These are phyloP conservation scores for Meyerozyma smithsonii DNA, from an alignment of 1,139 yeast species.

Conservation along the genomic window DNA sequence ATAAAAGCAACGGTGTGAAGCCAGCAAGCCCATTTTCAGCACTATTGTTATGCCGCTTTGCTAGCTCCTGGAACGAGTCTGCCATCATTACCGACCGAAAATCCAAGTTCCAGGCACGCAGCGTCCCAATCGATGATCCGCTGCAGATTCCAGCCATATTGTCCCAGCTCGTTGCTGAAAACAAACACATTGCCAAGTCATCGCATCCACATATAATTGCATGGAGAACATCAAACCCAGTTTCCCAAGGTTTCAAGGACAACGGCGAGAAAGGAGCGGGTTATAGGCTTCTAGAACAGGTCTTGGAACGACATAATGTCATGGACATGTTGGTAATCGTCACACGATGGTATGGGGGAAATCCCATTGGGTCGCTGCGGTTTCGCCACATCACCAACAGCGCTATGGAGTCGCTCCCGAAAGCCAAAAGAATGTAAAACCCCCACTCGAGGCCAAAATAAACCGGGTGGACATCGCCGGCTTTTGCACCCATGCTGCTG, in stretches of 20 bases:
- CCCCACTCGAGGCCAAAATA: too few species aligned
- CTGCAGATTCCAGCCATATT: constrained; percentile 38
- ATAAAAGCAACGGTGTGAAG: too few species aligned
- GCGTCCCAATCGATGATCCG: constrained; percentile 30
- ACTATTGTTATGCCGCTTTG: background rate
- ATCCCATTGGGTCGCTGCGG: constrained; percentile 58
- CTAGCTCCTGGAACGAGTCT: constrained; percentile 26
- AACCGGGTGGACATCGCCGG: too few species aligned
- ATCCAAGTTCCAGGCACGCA: constrained; percentile 61
- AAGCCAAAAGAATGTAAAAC: constrained; percentile 6
- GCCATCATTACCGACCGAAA: constrained; percentile 37
- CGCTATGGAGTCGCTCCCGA: constrained; percentile 39
- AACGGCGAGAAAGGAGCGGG: constrained; percentile 71
- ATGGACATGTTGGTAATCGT: constrained; percentile 56
- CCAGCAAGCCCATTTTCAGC: background rate
- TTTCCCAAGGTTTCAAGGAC: constrained; percentile 50
- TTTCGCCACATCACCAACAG: constrained; percentile 57
- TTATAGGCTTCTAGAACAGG: constrained; percentile 41
- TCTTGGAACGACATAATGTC: constrained; percentile 43
- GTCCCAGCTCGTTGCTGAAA: constrained; percentile 26
- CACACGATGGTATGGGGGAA: constrained; percentile 73
- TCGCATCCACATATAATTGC: constrained; percentile 67
- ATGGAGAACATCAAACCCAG: constrained; percentile 47
- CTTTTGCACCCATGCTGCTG: background rate
- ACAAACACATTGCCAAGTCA: constrained; percentile 44